Base-by-base conservation (phyloP, 23 red algal genomes). In the Cyanidioschyzon merolae region DNA sequence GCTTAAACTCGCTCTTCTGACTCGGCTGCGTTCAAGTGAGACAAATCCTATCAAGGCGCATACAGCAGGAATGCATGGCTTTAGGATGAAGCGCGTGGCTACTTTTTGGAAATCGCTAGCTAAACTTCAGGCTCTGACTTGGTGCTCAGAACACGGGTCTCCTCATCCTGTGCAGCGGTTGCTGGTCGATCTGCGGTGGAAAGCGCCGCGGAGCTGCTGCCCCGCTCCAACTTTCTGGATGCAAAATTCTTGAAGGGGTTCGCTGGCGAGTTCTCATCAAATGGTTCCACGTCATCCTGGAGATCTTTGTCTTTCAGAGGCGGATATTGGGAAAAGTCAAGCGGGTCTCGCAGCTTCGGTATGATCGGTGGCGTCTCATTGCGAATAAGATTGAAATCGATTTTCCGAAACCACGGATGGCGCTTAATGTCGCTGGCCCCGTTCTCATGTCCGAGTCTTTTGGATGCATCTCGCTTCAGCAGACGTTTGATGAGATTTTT, bases 401-500 rank as follows among this genome's bases (percentile, higher is more conserved):
- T 80, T 25, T 85, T 83, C 0, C 80, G 74, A 74, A 96, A 96
- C 92, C 92, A 96, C 68, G 67, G 79, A 40, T 86, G 84, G 24
- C 81, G 79, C 80, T 90, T 96, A 75, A 96, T 87, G 41, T 96
- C 92, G 1, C 74, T 84, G 0, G 92, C 92, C 37, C 92, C 92
- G 39, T 90, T 80, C 59, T 90, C 86, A 41, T 82, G n/a, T 26
- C 92, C 87, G 1, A 96, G 45, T 2, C 92, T 77, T 51, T 90
- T 96, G 57, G 75, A 75, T 18, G 92, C 77, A 2, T 96, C 87
- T 26, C 88, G 84, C 15, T 78, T 79, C 0, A 96, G 81, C 16
- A 96, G 79, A 38, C 86, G 86, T 75, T 96, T 96, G 26, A 96
- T 84, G 24, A 96, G 74, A 36, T 88, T 77, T 75, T 96, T 96